Base-by-base conservation (phyloP, 345 rosid genomes). In the Gossypium arboreum region DNA sequence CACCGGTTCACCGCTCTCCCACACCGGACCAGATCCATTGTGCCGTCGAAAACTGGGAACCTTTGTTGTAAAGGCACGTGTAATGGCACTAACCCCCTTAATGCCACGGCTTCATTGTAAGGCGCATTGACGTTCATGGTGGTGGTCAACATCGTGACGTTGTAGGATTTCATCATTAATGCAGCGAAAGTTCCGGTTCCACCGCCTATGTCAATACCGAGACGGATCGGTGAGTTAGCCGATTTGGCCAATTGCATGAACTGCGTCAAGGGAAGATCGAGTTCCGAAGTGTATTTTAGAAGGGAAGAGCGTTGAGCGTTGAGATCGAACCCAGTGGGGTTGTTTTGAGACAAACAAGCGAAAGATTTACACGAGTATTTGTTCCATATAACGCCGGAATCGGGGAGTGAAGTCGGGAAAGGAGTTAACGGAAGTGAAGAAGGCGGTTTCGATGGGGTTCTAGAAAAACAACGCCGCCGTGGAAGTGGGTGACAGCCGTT, bases 381-480 rank as follows among this genome's bases (percentile, higher is more conserved):
- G 58, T 79, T 77, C 99, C 98, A 93, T 20, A 93, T 73, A 2
- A 95, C 88, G 47, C 79, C 79, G 7, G 95, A 85, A 41, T 91
- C 98, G 0, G 88, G 91, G 39, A 89, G 90, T 1, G 91, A 79
- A 18, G 88, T 73, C 22, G 88, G 85, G 80, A 87, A 91, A 8
- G 88, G 90, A 55, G 83, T 43, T 4, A 27, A 75, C 0, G 94
- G 85, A 39, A 89, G 76, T 27, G 88, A 68, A 43, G 83, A 74
- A 1, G 91, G 72, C 2, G 88, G 82, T 51, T 86, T 90, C 2
- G 84, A 64, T 12, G 98, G 93, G 61, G 97, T 90, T 39, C 80
- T 79, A 15, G 99, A 90, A 87, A 93, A 93, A 89, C 99, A 95
- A 39, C 99, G 97, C 70, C 99, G 99, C 78, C 99, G 98, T 59